Conservation (phyloP, 768 basidiomycete genomes). For the Boletus coccyginus region DNA sequence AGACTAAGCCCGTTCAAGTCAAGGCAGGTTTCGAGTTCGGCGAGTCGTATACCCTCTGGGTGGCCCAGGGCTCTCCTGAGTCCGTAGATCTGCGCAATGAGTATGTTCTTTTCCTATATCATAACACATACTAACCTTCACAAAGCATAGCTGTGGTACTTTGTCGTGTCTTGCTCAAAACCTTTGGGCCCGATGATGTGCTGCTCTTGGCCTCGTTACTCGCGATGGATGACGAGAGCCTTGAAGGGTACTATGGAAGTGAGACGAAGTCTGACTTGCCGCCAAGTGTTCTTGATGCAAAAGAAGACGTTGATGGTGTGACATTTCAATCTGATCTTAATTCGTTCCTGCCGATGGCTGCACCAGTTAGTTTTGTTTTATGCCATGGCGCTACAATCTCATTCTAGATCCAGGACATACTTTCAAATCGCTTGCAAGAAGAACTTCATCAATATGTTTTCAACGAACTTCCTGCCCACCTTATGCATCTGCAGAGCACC, state of each 20-base stretch:
- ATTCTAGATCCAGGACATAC: no score
- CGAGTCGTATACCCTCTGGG: constrained; percentile 6
- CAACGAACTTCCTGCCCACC: no score
- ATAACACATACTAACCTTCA: neutral
- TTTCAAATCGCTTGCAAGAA: no score
- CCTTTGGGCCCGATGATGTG: constrained; percentile 8
- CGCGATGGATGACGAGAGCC: neutral
- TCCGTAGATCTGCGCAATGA: neutral
- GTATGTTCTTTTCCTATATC: neutral
- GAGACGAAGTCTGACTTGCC: neutral
- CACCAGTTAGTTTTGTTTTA: no score
- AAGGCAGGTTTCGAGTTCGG: constrained; percentile 4
- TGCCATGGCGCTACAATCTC: no score
- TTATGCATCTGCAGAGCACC: no score
- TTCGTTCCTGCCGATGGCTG: no score
- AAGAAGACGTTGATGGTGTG: neutral
- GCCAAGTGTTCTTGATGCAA: neutral
- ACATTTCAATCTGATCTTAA: neutral
- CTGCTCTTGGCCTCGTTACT: constrained; percentile 13
- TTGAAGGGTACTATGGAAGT: neutral
- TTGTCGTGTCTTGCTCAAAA: constrained; percentile 12
- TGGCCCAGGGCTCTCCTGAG: neutral
- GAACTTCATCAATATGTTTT: no score
- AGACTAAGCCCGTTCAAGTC: neutral
- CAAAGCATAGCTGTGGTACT: constrained; percentile 10